Percentiles rank a stretch among this genome's conserved stretches.
These are phyloP conservation scores for Tylopilus sp. DNA, from an alignment of 1,284 basidiomycete genomes.

Conservation along the genomic window DNA sequence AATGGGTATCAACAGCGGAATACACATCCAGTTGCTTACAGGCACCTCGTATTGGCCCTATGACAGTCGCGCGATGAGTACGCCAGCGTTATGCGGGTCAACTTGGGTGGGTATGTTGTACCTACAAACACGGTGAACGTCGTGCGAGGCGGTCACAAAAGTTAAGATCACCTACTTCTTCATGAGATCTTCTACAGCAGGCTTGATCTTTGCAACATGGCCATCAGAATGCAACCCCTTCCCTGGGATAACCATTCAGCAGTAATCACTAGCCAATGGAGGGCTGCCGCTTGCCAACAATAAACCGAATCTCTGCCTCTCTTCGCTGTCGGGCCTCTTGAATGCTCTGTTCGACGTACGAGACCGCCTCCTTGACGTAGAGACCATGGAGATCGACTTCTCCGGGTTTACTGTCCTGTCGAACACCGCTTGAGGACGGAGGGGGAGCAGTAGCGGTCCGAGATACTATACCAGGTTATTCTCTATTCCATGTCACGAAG, in stretches of 20 bases:
- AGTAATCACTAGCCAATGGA: neutral
- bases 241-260: slow-evolving; percentile 34
- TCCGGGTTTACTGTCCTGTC: slow-evolving; percentile 61
- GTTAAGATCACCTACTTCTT: slow-evolving; percentile 49
- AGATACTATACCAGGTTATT: slow-evolving; percentile 66
- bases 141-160: neutral
- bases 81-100: slow-evolving; percentile 81
- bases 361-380: slow-evolving; percentile 90
- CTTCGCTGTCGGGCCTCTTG: slow-evolving; percentile 63
- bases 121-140: slow-evolving; percentile 12
- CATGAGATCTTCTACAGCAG: slow-evolving; percentile 88
- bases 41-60: slow-evolving; percentile 10
- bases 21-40: neutral
- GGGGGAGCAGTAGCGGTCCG: neutral
- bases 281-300: slow-evolving; percentile 63
- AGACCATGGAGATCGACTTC: slow-evolving; percentile 89
- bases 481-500: slow-evolving; percentile 42
- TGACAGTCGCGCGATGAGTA: slow-evolving; percentile 76
- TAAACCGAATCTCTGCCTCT: slow-evolving; percentile 70
- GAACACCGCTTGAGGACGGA: neutral
- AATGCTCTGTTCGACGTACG: slow-evolving; percentile 64
- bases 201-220: slow-evolving; percentile 84
- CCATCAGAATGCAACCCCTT: slow-evolving; percentile 85
- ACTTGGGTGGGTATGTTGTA: slow-evolving; percentile 40
- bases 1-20: slow-evolving; percentile 2